phyloP scores from a whole-genome alignment of 441 rosid genomes.

The Mallotus repandus region DNA sequence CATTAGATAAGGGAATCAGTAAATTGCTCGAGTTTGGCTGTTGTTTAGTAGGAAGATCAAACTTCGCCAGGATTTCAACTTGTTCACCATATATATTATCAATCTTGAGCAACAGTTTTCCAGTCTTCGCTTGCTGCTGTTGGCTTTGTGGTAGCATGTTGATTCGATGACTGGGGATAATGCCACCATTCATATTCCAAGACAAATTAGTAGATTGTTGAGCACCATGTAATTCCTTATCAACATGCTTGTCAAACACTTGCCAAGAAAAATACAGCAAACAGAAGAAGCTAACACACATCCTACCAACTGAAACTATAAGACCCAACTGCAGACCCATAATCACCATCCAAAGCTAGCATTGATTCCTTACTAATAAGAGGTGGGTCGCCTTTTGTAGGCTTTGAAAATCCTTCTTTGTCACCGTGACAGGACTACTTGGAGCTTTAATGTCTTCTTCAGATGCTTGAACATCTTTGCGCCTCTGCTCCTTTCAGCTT shows the following conservation, averaged over 20 bases:
- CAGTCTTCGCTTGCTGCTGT: slow-evolving; percentile 62
- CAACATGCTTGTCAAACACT: slow-evolving; percentile 38
- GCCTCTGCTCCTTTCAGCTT: slow-evolving; percentile 68
- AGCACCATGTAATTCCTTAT: slow-evolving; percentile 32
- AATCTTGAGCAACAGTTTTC: slow-evolving; percentile 40
- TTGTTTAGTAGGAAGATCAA: slow-evolving; percentile 32
- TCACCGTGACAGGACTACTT: no score
- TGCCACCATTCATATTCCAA: slow-evolving; percentile 54
- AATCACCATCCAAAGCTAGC: no score
- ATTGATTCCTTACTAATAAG: no score
- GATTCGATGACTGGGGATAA: slow-evolving; percentile 70
- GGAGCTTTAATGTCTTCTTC: no score
- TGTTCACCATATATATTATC: slow-evolving; percentile 35
- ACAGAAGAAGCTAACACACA: no score
- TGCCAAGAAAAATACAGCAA: not conserved
- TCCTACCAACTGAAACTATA: no score
- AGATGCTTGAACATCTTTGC: slow-evolving; percentile 71
- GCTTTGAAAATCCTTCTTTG: no score
- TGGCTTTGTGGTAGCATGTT: slow-evolving; percentile 74
- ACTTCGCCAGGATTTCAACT: slow-evolving; percentile 38
- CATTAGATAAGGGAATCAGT: slow-evolving; percentile 35
- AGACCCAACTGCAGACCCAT: no score
- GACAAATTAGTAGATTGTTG: slow-evolving; percentile 51
- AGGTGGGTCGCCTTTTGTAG: no score
- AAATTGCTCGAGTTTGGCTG: slow-evolving; percentile 37